Evolutionary conservation across 352 stramenopile genomes (phyloP).

Genomic region (Phytophthora pinifolia): DNA sequence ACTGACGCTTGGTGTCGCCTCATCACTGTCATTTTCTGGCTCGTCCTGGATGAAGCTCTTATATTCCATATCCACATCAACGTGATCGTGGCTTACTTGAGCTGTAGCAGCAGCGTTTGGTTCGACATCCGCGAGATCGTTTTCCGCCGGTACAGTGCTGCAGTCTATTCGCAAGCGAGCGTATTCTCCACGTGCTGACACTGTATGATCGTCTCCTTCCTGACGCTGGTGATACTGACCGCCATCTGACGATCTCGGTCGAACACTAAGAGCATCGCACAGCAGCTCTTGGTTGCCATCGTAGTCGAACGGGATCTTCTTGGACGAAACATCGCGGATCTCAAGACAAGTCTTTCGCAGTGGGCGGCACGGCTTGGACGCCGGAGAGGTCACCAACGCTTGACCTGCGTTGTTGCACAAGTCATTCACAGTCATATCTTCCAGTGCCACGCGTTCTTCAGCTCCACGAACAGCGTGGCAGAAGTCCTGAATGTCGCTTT

Average conservation of each 20-base stretch:
- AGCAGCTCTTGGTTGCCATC: conserved; percentile 58
- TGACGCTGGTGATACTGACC: conserved; percentile 3
- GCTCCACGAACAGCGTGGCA: conserved; percentile 22
- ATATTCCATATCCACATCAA: conserved; percentile 9
- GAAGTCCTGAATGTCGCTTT: conserved; percentile 70
- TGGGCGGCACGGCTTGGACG: conserved; percentile 44
- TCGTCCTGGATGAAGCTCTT: conserved; percentile 24
- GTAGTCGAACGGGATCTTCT: conserved; percentile 62
- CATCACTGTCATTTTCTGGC: conserved; percentile 38
- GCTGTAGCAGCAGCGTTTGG: background rate
- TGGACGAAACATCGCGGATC: conserved; percentile 62
- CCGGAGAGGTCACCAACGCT: conserved; percentile 42
- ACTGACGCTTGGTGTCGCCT: conserved; percentile 19
- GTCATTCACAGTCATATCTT: conserved; percentile 67
- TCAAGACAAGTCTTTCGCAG: conserved; percentile 56
- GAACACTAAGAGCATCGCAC: conserved; percentile 42
- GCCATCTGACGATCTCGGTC: background rate
- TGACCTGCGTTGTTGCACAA: conserved; percentile 45
- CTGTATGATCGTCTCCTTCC: conserved; percentile 7
- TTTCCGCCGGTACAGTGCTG: conserved; percentile 6
- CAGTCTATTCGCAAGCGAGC: conserved; percentile 16
- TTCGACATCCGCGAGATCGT: conserved; percentile 4
- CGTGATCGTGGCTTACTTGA: background rate
- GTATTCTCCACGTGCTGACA: conserved; percentile 1
- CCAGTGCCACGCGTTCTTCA: conserved; percentile 17